Percentiles rank a stretch among this genome's conserved stretches.
These are phyloP conservation scores for Puccinia polysora DNA, from an alignment of 1,284 basidiomycete species.

Conservation along the genomic window DNA sequence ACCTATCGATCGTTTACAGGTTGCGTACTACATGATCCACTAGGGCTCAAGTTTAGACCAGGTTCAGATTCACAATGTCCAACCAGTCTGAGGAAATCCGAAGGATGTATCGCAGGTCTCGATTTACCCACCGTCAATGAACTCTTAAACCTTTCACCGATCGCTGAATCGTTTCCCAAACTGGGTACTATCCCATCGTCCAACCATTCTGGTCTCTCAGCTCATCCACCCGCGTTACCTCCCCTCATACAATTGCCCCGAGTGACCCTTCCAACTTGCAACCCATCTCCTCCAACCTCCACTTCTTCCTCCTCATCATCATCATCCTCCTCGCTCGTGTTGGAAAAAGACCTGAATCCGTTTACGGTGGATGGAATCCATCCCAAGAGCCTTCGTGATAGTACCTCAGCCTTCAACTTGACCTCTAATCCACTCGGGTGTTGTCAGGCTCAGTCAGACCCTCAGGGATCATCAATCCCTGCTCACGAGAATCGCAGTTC, in stretches of 20 bases:
- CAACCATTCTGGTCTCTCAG: not conserved
- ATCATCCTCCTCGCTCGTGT: too few species aligned
- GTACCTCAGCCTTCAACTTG: too few species aligned
- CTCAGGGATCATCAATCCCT: too few species aligned
- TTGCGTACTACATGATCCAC: constrained; percentile 23
- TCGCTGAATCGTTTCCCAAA: constrained; percentile 8
- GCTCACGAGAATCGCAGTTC: too few species aligned
- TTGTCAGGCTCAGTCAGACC: too few species aligned
- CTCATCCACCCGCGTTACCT: not conserved
- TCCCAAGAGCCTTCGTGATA: too few species aligned
- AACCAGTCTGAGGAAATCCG: constrained; percentile 11
- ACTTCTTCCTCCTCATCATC: not conserved
- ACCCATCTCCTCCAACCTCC: not conserved
- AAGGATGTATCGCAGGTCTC: constrained; percentile 19
- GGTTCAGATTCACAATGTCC: constrained; percentile 18
- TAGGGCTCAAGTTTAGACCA: constrained; percentile 19
- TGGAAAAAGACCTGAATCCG: not conserved
- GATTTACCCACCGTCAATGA: constrained; percentile 27
- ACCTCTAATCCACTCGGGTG: too few species aligned
- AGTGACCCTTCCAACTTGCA: not conserved
- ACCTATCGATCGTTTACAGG: not conserved
- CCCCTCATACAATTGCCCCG: constrained; percentile 3
- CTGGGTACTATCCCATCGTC: not conserved
- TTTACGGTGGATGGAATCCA: not conserved
- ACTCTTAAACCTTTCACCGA: constrained; percentile 26